Conservation (phyloP, 2,329 filamentous ascomycete species). For the Talaromyces sp. region DNA sequence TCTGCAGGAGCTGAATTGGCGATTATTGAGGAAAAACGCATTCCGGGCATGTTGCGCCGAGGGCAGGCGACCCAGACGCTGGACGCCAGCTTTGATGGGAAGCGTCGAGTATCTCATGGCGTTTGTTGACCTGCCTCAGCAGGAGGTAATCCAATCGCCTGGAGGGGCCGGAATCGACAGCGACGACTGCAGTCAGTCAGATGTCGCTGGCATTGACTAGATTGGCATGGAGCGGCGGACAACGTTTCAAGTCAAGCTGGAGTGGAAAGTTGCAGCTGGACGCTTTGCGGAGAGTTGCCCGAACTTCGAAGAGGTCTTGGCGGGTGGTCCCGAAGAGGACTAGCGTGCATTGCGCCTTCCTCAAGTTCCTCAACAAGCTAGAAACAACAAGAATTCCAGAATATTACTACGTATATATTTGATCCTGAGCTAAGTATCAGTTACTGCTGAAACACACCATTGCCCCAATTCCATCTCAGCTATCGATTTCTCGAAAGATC, state of each 20-base stretch:
- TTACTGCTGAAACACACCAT: too few relatives aligned
- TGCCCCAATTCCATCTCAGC: too few relatives aligned
- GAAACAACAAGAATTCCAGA: not conserved
- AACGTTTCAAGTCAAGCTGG: not conserved
- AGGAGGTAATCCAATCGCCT: too few relatives aligned
- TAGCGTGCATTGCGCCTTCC: not conserved
- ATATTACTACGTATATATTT: not conserved
- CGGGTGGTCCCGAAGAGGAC: not conserved
- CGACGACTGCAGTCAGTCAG: not conserved
- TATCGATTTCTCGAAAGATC: too few relatives aligned
- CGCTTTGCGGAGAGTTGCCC: not conserved
- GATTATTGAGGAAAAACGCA: not conserved
- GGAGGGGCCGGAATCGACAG: not conserved
- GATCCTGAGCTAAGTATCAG: not conserved
- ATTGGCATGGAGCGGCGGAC: not conserved
- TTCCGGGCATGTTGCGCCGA: not conserved
- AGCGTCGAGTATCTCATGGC: constrained; percentile 7
- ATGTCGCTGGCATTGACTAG: not conserved
- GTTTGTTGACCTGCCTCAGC: not conserved
- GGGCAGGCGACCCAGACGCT: not conserved
- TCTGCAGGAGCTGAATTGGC: constrained; percentile 1
- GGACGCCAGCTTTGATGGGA: not conserved
- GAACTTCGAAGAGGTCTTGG: not conserved
- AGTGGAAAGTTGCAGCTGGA: not conserved
- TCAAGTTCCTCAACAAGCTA: not conserved